Base-by-base conservation (phyloP, 176 grass and related monocot species). In the maize (Zea mays) region DNA sequence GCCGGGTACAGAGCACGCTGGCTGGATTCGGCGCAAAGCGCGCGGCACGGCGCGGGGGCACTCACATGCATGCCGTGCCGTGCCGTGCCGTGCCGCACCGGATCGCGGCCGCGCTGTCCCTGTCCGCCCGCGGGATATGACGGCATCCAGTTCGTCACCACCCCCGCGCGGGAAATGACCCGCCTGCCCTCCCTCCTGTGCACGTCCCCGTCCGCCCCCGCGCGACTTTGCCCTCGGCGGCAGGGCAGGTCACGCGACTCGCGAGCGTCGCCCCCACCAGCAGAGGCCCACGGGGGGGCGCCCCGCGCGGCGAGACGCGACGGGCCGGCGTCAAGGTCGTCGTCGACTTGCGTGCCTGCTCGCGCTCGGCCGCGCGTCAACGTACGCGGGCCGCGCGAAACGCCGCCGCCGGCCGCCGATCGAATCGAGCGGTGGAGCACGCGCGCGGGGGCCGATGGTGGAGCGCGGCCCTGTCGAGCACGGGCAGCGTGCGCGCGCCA, bases 71-170 rank as follows among this genome's bases (percentile, higher is more conserved):
- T 33, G 34, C 50, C 36, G 16, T 1, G 16, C 49, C 35, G 7
- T 1, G n/a, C 17, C 17, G 44, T 27, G 9, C 36, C 12, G n/a
- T n/a, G 62, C n/a, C 48, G 47, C 71, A 66, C 33, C 42, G 68
- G 79, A 72, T 72, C 68, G 62, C 62, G 35, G 47, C 76, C 7
- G 10, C 36, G 47, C 47, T 67, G 76, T 67, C 62, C 0, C 62
- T 15, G 36, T 67, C 68, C 27, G 5, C 50, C 1, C 59, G 0
- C 45, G 72, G 43, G 20, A 64, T 20, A 87, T 87, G 79, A 87
- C 79, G 85, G 74, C 79, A 87, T 71, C 85, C 41, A 6, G 79
- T 82, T 87, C 85, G 79, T 87, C 85, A 78, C 6, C 62, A 8
- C 17, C 50, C 48, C 1, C 17, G 1, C 17, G 8, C 8, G 3